Conservation (phyloP, 768 basidiomycete genomes). For the Favolaschia claudopus region DNA sequence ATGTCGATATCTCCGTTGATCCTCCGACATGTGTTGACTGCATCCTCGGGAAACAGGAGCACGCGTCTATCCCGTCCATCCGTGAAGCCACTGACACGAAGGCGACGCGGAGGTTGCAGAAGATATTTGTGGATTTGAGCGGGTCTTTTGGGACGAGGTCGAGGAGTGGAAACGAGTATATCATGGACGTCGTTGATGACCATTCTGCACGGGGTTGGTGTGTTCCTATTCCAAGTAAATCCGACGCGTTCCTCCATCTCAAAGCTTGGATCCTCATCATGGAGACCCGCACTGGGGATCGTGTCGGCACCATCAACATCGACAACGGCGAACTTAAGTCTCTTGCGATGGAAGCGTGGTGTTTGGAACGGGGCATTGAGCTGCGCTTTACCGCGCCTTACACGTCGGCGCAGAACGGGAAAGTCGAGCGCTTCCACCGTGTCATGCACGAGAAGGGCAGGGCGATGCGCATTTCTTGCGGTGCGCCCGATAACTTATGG, state of each 20-base stretch:
- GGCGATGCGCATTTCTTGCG: slow-evolving; percentile 35
- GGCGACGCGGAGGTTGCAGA: slow-evolving; percentile 34
- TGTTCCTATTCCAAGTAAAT: slow-evolving; percentile 41
- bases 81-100: slow-evolving; percentile 34
- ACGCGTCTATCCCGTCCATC: slow-evolving; percentile 38
- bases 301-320: slow-evolving; percentile 22
- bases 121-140: slow-evolving; percentile 40
- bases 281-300: slow-evolving; percentile 29
- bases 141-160: slow-evolving; percentile 32
- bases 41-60: slow-evolving; percentile 48
- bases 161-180: slow-evolving; percentile 32
- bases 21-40: slow-evolving; percentile 30
- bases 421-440: slow-evolving; percentile 43
- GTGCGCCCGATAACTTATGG: slow-evolving; percentile 38
- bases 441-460: slow-evolving; percentile 38
- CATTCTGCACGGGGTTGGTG: slow-evolving; percentile 36
- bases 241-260: slow-evolving; percentile 31
- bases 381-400: slow-evolving; percentile 38
- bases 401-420: slow-evolving; percentile 46
- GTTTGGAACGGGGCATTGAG: slow-evolving; percentile 12
- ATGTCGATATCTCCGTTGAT: background rate
- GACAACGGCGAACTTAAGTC: slow-evolving; percentile 36
- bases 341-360: slow-evolving; percentile 17
- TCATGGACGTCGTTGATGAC: slow-evolving; percentile 46
- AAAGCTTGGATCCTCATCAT: slow-evolving; percentile 35